Evolutionary conservation across 306 rosid genomes (phyloP), one percentile per base, ranked within the genome.

Genomic region (Cicer pinnatifidum): DNA sequence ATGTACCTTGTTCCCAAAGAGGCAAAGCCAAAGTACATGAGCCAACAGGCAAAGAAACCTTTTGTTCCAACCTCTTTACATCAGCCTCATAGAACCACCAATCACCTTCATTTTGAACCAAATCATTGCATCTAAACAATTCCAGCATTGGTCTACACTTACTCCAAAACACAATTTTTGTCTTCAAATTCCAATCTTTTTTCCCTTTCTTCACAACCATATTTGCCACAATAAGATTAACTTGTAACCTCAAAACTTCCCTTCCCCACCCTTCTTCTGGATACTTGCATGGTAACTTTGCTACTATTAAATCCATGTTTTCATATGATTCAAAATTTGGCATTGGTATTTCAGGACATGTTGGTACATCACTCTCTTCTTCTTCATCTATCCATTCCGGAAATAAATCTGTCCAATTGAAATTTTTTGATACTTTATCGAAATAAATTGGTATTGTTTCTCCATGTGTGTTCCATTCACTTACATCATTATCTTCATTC

Each of bases 311-410:
- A 61, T 94, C 89, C 85, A 94, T 79, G 38, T 13, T 80, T 11
- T 54, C 75, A 45, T 88, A 81, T 2, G 37, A 40, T 50, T 13
- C 53, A 2, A 83, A 80, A 0, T 94, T 88, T 2, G 99, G 96
- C 91, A 94, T 90, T 7, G 97, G 89, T 56, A 94, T 68, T 75
- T 91, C 97, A 0, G 99, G 99, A 35, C 99, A 94, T 0, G 88
- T 45, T 8, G 96, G 88, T 1, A 90, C 96, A 1, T 94, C 96
- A 6, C 79, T 84, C 19, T 87, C 99, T 84, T 94, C 99, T 64
- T 94, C 99, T 56, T 94, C 97, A 11, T 94, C 99, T 17, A 94
- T 85, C 96, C 97, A 94, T 78, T 94, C 99, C 0, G 99, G 99
- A 67, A 87, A 94, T 61, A 94, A 74, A 17, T 94, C 93, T 7